phyloP scores from a whole-genome alignment of 331 rosid species.

The Spiraea crenata region DNA sequence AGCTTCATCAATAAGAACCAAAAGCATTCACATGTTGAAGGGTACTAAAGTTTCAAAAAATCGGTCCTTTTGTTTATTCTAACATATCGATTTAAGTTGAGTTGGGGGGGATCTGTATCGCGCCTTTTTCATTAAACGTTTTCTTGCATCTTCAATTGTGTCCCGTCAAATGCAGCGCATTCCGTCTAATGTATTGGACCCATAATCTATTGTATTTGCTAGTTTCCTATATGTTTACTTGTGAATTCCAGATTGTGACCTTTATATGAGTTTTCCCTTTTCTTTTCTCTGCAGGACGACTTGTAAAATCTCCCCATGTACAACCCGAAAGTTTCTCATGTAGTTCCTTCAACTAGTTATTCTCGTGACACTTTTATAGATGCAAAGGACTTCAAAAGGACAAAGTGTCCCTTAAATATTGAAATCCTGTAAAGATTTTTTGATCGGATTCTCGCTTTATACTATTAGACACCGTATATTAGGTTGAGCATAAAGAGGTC shows the following conservation, averaged over 20 bases:
- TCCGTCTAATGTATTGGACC: not conserved
- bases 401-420: not conserved
- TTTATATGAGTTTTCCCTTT: not conserved
- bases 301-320: slow-evolving; percentile 11
- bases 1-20: slow-evolving; percentile 5
- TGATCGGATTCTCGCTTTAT: slow-evolving; percentile 22
- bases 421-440: slow-evolving; percentile 23
- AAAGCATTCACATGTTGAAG: not conserved
- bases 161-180: not conserved
- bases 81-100: not conserved
- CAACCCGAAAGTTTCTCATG: slow-evolving; percentile 21
- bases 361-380: slow-evolving; percentile 31
- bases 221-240: not conserved
- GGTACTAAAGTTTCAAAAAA: not conserved
- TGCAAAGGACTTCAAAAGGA: not conserved
- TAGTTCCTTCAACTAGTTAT: slow-evolving; percentile 27
- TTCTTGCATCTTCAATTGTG: not conserved
- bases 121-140: not conserved
- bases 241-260: not conserved
- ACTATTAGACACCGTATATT: slow-evolving; percentile 27
- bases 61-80: not conserved
- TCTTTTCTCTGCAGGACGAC: slow-evolving; percentile 8
- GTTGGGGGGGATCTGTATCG: not conserved
- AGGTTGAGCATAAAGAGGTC: slow-evolving; percentile 39
- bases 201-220: not conserved